These are phyloP conservation scores for Digitaria exilis DNA, from an alignment of 202 grass and related monocot species.

Conservation along the genomic window DNA sequence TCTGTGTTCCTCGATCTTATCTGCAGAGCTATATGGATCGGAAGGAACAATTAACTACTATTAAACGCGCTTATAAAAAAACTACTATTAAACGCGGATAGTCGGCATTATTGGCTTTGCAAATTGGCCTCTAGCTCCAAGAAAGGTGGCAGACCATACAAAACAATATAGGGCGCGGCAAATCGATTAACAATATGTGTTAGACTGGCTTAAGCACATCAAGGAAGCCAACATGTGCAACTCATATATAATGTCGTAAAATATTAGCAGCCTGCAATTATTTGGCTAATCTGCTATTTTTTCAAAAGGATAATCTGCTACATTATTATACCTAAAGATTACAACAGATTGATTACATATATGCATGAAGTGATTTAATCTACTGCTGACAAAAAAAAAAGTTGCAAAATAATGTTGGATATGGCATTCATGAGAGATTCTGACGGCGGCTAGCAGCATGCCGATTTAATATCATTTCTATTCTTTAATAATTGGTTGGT, in stretches of 20 bases:
- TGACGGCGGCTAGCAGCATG: neutral
- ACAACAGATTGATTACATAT: neutral
- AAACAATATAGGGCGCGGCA: neutral
- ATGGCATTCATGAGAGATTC: neutral
- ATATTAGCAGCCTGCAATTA: neutral
- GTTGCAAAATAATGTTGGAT: neutral
- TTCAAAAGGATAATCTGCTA: neutral
- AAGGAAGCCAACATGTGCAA: conserved; percentile 10
- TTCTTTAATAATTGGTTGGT: conserved; percentile 5
- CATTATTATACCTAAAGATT: neutral
- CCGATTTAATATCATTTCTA: neutral
- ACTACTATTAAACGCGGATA: neutral
- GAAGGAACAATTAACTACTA: neutral
- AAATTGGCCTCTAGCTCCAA: conserved; percentile 10
- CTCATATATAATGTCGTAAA: conserved; percentile 10
- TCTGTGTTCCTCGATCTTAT: neutral
- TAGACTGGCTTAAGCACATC: neutral
- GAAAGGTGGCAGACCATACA: neutral
- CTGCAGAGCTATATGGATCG: neutral
- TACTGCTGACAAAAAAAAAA: neutral
- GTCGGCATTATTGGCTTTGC: neutral
- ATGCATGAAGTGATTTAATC: neutral
- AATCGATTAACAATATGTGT: conserved; percentile 20
- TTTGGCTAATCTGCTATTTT: neutral
- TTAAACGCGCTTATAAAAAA: too few relatives aligned